These are phyloP conservation scores for Xylaria venustula DNA, from an alignment of 495 filamentous ascomycete species.

Conservation along the genomic window DNA sequence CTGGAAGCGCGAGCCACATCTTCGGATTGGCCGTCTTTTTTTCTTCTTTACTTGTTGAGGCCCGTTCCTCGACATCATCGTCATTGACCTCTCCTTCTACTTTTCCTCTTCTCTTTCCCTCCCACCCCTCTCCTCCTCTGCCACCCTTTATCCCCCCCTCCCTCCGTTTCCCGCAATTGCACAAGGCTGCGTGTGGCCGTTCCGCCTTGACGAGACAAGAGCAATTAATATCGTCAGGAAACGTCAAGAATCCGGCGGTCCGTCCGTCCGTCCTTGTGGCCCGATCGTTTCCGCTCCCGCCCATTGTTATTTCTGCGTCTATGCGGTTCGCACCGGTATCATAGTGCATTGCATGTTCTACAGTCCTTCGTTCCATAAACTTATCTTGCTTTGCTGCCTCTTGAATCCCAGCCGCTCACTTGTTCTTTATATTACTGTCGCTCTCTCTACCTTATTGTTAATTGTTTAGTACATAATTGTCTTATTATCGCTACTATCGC, in stretches of 20 bases:
- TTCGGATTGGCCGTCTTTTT: not conserved
- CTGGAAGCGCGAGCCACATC: not conserved
- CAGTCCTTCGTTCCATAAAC: conserved; percentile 19
- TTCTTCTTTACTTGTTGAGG: not conserved
- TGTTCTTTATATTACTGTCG: not conserved
- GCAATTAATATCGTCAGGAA: not conserved
- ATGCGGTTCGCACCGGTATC: not conserved
- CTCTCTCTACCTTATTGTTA: not conserved
- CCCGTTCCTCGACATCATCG: conserved; percentile 22
- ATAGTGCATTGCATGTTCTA: conserved; percentile 12
- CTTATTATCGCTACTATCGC: not conserved
- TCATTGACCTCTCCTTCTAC: conserved; percentile 18
- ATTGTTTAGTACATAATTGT: not conserved
- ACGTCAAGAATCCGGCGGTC: not conserved
- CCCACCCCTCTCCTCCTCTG: conserved; percentile 17
- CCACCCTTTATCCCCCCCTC: not conserved
- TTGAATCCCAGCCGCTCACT: conserved; percentile 1
- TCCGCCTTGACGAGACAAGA: conserved; percentile 7
- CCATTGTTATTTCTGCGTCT: conserved; percentile 1
- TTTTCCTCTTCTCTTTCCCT: conserved; percentile 12
- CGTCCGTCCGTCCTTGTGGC: not conserved
- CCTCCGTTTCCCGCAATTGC: not conserved
- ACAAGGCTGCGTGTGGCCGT: conserved; percentile 3
- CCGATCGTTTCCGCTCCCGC: conserved; percentile 5
- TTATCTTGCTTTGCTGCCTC: conserved; percentile 1